Percentiles rank a stretch among this genome's conserved stretches.
phyloP scores from a whole-genome alignment of 2,329 filamentous ascomycete genomes.

The Colletotrichum liriopes region DNA sequence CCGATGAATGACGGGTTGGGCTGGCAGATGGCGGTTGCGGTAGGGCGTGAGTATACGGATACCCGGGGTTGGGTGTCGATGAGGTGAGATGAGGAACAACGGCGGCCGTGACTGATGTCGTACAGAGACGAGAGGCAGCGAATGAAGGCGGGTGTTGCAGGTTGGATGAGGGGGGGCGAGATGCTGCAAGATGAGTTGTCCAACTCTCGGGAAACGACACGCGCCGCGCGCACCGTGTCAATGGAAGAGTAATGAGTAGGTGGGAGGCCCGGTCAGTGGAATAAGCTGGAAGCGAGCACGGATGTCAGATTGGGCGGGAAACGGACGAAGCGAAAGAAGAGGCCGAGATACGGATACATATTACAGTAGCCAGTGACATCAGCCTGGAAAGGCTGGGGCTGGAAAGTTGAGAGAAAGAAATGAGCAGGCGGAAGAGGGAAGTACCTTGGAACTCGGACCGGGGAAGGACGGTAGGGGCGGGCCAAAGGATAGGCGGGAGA shows the following conservation, averaged over 20 bases:
- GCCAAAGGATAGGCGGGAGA: neutral
- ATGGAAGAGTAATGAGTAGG: neutral
- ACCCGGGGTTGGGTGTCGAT: constrained; percentile 8
- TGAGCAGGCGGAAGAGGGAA: neutral
- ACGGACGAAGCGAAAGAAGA: constrained; percentile 20
- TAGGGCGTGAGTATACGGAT: neutral
- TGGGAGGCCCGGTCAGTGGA: constrained; percentile 4
- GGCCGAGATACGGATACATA: constrained; percentile 8
- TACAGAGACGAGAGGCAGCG: constrained; percentile 26
- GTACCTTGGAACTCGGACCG: neutral
- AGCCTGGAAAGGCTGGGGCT: constrained; percentile 27
- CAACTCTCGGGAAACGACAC: constrained; percentile 33
- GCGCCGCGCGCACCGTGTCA: constrained; percentile 34
- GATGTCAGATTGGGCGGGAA: constrained; percentile 13
- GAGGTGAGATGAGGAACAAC: constrained; percentile 8
- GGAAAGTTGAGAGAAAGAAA: constrained; percentile 2
- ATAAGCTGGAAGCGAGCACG: constrained; percentile 6
- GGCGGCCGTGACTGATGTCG: constrained; percentile 22
- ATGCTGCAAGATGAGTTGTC: constrained; percentile 46
- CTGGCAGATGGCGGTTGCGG: neutral
- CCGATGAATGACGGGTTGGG: constrained; percentile 1
- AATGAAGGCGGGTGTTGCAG: constrained; percentile 31
- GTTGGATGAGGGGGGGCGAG: constrained; percentile 18
- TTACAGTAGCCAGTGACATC: constrained; percentile 31
- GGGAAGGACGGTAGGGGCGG: neutral